Evolutionary conservation across 2,329 filamentous ascomycete genomes (phyloP).

Genomic region (Zymoseptoria brevis): DNA sequence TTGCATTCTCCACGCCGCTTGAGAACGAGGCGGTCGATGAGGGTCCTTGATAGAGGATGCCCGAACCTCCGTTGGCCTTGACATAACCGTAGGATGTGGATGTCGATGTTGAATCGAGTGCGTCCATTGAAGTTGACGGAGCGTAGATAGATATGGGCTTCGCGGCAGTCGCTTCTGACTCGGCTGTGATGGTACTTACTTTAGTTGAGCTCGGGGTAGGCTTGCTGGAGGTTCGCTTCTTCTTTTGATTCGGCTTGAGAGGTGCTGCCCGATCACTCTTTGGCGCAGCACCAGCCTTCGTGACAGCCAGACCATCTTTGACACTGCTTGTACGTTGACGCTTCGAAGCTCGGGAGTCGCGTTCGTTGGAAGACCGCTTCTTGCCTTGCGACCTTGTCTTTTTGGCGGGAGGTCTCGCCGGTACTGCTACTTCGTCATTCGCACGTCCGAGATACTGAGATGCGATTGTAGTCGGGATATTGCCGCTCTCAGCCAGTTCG

Average conservation of each 20-base stretch:
- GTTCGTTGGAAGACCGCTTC: slow-evolving; percentile 8
- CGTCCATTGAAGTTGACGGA: slow-evolving; percentile 16
- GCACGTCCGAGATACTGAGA: slow-evolving; percentile 12
- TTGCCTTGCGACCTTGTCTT: slow-evolving; percentile 10
- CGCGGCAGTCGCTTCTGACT: neutral
- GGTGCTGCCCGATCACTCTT: neutral
- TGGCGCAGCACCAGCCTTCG: slow-evolving; percentile 3
- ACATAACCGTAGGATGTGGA: slow-evolving; percentile 12
- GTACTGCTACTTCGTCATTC: neutral
- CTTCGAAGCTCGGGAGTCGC: slow-evolving; percentile 4
- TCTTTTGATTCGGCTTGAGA: slow-evolving; percentile 5
- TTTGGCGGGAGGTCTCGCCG: neutral
- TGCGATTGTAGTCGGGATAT: slow-evolving; percentile 4
- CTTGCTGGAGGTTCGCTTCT: slow-evolving; percentile 2
- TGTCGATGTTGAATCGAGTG: slow-evolving; percentile 15
- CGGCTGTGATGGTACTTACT: slow-evolving; percentile 1
- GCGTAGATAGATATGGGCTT: slow-evolving; percentile 10
- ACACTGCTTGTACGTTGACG: slow-evolving; percentile 12
- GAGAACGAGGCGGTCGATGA: slow-evolving; percentile 1
- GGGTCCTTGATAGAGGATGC: slow-evolving; percentile 10
- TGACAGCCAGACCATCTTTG: slow-evolving; percentile 5
- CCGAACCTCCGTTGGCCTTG: slow-evolving; percentile 8
- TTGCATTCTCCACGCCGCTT: neutral
- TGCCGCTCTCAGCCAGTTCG: neutral
- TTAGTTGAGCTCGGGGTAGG: neutral